Base-by-base conservation (phyloP, 2,329 filamentous ascomycete species). In the Fusarium stilboides region DNA sequence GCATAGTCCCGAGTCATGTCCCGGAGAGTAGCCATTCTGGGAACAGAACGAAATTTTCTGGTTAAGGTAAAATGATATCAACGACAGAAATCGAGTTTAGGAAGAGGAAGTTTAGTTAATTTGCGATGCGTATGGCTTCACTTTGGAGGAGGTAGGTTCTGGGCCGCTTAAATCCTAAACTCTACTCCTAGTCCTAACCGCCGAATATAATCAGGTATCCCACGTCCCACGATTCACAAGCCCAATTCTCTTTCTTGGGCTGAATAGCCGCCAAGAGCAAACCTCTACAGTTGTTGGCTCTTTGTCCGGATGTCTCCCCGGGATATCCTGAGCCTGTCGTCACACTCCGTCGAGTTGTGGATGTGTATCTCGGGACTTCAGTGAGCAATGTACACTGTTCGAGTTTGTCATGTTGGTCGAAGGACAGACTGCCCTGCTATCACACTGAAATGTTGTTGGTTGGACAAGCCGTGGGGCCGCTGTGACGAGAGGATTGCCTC, bases 241-340 rank as follows among this genome's bases (percentile, higher is more conserved):
- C 6, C 24, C 42, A 26, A 19, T 24, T 8, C 17, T 9, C 22
- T 8, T 53, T 26, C 40, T 31, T 9, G 19, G 33, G 44, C 33
- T 46, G 42, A 39, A 28, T 6, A 31, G 13, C 36, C 57, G 31
- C 57, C 54, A 57, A 49, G 15, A 24, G 24, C 20, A 49, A 50
- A 52, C 63, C 19, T 47, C 20, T 53, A 34, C 34, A 50, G 36
- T 39, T 57, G 49, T 53, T 37, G 40, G 49, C 20, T 52, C 12
- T 34, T 34, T 19, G n/a, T 24, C 62, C 60, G 60, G 68, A 69
- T 62, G 43, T 22, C 31, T 68, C 68, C 60, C 68, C 55, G 68
- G 34, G 31, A 31, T 47, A 13, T 14, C 49, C 40, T 57, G 39
- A 51, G 49, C 46, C 37, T 47, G 42, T 68, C 57, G 63, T 62